phyloP scores from a whole-genome alignment of 139 green algal genomes.

The Micractinium sp. region DNA sequence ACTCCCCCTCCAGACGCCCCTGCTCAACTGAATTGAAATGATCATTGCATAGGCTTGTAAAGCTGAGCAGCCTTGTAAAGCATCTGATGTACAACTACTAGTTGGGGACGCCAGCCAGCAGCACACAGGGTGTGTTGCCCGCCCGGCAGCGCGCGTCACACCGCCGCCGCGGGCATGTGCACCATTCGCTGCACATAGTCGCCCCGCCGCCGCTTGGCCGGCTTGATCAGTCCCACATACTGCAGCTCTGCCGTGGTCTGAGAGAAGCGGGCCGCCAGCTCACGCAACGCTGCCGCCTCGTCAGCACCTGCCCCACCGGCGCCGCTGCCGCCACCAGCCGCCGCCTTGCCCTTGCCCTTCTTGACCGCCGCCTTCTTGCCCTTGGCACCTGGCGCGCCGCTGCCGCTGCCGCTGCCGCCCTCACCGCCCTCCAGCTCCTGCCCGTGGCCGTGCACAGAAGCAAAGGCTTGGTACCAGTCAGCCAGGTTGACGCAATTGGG shows the following conservation, averaged over 20 bases:
- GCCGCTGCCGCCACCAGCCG: background rate
- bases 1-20: no score
- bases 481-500: constrained; percentile 45
- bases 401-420: background rate
- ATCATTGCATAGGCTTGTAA: no score
- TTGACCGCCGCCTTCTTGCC: constrained; percentile 9
- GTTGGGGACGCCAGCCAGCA: no score
- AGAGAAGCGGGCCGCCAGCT: constrained; percentile 55
- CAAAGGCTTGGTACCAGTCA: constrained; percentile 61
- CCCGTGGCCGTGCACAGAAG: background rate
- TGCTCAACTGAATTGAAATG: no score
- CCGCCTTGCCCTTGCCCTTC: constrained; percentile 8
- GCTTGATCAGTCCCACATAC: constrained; percentile 55
- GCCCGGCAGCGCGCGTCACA: background rate
- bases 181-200: constrained; percentile 52
- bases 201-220: constrained; percentile 39
- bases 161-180: constrained; percentile 32
- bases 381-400: background rate
- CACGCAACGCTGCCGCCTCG: background rate
- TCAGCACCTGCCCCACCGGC: background rate
- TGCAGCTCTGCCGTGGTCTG: constrained; percentile 56
- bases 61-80: no score
- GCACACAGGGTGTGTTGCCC: no score
- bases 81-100: no score
- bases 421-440: background rate